Evolutionary conservation across 345 rosid species (phyloP).

Genomic region (Mercurialis annua): DNA sequence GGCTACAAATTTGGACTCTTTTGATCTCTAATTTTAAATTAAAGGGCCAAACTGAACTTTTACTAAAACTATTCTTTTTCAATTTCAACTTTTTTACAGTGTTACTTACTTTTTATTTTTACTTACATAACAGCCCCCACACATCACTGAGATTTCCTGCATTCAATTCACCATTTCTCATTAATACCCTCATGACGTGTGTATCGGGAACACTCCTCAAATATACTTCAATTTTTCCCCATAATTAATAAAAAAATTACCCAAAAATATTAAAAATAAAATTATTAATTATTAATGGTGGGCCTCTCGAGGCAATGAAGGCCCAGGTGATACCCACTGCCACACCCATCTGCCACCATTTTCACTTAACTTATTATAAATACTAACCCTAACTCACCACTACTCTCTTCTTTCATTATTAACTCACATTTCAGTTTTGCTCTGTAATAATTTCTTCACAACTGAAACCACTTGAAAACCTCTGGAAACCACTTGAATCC

Average conservation of each 20-base stretch:
- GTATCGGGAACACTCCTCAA: constrained; percentile 33
- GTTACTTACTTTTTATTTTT: neutral
- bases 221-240: neutral
- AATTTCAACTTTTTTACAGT: neutral
- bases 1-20: no score
- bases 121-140: constrained; percentile 7
- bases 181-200: constrained; percentile 29
- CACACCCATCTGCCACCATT: constrained; percentile 38
- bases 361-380: constrained; percentile 41
- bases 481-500: no score
- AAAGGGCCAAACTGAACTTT: no score
- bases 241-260: neutral
- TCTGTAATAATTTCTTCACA: neutral
- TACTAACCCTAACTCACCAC: constrained; percentile 20
- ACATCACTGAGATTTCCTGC: constrained; percentile 36
- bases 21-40: no score
- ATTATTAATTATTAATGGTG: constrained; percentile 26
- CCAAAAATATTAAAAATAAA: neutral
- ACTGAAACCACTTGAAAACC: no score
- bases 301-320: constrained; percentile 47
- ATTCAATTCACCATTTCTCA: constrained; percentile 24
- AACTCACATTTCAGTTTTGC: constrained; percentile 20
- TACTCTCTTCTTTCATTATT: constrained; percentile 15
- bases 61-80: neutral
- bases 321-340: constrained; percentile 63